Percentiles rank a stretch among this genome's conserved stretches.
Evolutionary conservation across 192 early-diverging fungal species (phyloP).

Genomic region (Chytriomyces hyalinus): DNA sequence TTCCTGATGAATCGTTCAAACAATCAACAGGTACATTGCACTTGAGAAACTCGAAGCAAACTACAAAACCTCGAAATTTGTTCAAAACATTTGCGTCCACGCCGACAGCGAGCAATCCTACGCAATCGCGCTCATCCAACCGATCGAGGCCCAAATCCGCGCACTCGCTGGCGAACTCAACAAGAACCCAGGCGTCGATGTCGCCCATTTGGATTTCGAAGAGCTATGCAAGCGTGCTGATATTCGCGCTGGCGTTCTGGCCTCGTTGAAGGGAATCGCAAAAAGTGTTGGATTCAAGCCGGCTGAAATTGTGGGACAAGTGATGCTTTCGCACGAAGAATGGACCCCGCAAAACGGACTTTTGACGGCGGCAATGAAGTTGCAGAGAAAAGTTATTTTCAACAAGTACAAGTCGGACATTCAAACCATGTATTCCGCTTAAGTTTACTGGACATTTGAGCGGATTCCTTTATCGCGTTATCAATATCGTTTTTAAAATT

Average conservation of each 20-base stretch:
- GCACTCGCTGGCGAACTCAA: conserved; percentile 26
- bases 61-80: conserved; percentile 75
- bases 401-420: conserved; percentile 69
- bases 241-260: conserved; percentile 55
- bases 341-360: conserved; percentile 91
- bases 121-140: conserved; percentile 79
- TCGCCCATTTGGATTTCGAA: conserved; percentile 49
- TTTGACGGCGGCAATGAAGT: conserved; percentile 89
- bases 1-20: not conserved
- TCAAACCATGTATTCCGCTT: conserved; percentile 53
- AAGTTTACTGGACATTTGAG: not conserved
- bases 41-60: conserved; percentile 91
- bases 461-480: too few relatives aligned
- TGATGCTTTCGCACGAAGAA: conserved; percentile 74
- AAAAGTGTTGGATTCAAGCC: conserved; percentile 70
- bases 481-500: too few relatives aligned
- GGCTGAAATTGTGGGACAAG: conserved; percentile 73
- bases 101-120: conserved; percentile 71
- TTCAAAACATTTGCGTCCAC: conserved; percentile 71
- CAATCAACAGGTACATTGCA: conserved; percentile 65
- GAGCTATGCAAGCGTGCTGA: conserved; percentile 52
- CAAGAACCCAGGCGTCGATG: conserved; percentile 33
- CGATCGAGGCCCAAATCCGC: conserved; percentile 57
- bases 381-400: conserved; percentile 81
- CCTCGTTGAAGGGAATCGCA: conserved; percentile 61